phyloP scores from a whole-genome alignment of 148 eudicot genomes.

The Camellia sinensis region DNA sequence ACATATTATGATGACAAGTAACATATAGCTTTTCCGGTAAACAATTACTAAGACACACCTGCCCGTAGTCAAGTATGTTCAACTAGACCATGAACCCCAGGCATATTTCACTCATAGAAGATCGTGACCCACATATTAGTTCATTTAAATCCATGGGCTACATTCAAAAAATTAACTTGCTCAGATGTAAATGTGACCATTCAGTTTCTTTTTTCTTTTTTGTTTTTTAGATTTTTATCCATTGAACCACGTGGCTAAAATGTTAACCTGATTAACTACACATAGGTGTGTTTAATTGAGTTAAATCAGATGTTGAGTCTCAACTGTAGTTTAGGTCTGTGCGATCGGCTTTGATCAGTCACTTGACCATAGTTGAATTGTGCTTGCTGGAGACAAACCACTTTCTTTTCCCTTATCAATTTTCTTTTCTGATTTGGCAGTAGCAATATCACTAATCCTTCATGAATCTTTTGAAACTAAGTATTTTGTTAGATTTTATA shows the following conservation, averaged over 20 bases:
- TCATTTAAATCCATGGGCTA: too few species aligned
- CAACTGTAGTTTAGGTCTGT: too few species aligned
- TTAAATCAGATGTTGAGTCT: not conserved
- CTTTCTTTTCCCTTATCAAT: not conserved
- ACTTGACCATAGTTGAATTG: not conserved
- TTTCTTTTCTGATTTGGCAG: not conserved
- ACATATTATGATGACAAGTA: not conserved
- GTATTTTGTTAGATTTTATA: not conserved
- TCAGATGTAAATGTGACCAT: not conserved
- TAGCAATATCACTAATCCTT: not conserved
- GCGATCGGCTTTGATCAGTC: not conserved
- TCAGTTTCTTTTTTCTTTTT: not conserved
- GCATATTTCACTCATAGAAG: not conserved
- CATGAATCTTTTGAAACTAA: not conserved
- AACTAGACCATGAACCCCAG: constrained; percentile 1
- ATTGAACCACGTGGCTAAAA: not conserved
- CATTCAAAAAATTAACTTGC: not conserved
- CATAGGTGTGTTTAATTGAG: not conserved
- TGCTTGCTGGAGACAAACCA: not conserved
- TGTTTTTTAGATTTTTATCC: not conserved
- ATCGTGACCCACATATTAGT: not conserved
- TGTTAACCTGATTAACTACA: not conserved
- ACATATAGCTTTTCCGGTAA: not conserved
- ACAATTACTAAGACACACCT: not conserved
- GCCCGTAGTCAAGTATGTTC: not conserved